Evolutionary conservation across 257 asterid species (phyloP), one percentile per base, ranked within the genome.

Genomic region (Fraxinus quadrangulata): DNA sequence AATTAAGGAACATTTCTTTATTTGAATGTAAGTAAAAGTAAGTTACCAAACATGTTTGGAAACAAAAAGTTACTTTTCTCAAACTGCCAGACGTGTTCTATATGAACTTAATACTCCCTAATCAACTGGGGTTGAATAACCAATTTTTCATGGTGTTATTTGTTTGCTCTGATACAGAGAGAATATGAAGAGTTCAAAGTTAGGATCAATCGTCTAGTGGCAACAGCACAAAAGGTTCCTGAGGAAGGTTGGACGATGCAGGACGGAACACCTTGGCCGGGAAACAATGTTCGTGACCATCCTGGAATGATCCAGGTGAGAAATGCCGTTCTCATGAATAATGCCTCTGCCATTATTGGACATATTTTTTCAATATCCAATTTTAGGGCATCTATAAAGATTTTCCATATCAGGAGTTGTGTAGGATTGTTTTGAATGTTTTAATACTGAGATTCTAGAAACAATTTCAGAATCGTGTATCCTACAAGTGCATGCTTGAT

Each of bases 241-340:
- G 98, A 94, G 79, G 98, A 94, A 12, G 98, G 98, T 70, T 94
- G 97, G 97, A 92, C 98, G 31, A 92, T 94, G 97, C 96, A 88
- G 84, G 98, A 94, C 83, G 98, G 98, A 31, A 88, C 97, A 11
- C 92, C 91, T 42, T 94, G 98, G 98, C 98, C 98, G 12, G 98
- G 98, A 80, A 94, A 94, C 85, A 87, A 80, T 86, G 98, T 94
- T 76, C 81, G 97, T 75, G 97, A 94, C 81, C 98, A 94, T 84
- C 97, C 98, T 72, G 98, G 97, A 80, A 92, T 94, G 97, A 94
- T 92, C 78, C 98, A 94, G 97, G 98, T 92, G 78, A 80, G 92
- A 73, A 59, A 51, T 63, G 5, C 17, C 2, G 0, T 75, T 36
- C 24, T 30, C 45, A 71, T 34, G 17, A 51, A 26, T 28, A 36